A percentile compares a stretch with the other conserved stretches of the same genome.
phyloP scores from a whole-genome alignment of 805 yeast species.

The Schizosaccharomyces lindneri region DNA sequence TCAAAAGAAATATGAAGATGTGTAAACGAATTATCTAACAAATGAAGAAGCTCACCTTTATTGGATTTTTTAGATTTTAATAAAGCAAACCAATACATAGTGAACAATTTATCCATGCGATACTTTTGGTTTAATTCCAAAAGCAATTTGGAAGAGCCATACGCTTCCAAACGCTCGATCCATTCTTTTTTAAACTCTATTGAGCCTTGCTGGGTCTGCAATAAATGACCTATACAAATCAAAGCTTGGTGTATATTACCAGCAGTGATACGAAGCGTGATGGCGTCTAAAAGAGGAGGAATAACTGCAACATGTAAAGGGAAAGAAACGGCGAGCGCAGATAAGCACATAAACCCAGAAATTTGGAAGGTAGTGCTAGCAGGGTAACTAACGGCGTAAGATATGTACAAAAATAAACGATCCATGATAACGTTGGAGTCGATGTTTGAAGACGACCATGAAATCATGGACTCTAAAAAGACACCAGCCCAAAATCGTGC shows the following conservation, averaged over 20 bases:
- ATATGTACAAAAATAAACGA: conserved; percentile 5
- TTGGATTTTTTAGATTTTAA: neutral
- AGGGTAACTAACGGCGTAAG: neutral
- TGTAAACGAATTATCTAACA: neutral
- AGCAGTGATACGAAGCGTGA: conserved; percentile 22
- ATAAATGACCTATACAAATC: conserved; percentile 14
- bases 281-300: conserved; percentile 35
- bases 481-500: conserved; percentile 58
- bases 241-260: conserved; percentile 8
- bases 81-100: neutral
- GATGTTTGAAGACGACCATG: conserved; percentile 22
- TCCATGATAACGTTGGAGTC: conserved; percentile 15
- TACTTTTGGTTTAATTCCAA: neutral
- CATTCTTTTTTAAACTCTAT: neutral
- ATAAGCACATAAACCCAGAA: conserved; percentile 59
- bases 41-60: neutral
- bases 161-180: neutral
- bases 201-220: neutral
- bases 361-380: conserved; percentile 21
- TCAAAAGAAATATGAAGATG: conserved; percentile 3
- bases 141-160: neutral
- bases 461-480: conserved; percentile 41
- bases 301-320: conserved; percentile 32
- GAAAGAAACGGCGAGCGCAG: conserved; percentile 52
- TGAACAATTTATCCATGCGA: neutral